A percentile compares a stretch with the other conserved stretches of the same genome.
Evolutionary conservation across 208 protist species (phyloP).

Genomic region (Crithidia thermophila): DNA sequence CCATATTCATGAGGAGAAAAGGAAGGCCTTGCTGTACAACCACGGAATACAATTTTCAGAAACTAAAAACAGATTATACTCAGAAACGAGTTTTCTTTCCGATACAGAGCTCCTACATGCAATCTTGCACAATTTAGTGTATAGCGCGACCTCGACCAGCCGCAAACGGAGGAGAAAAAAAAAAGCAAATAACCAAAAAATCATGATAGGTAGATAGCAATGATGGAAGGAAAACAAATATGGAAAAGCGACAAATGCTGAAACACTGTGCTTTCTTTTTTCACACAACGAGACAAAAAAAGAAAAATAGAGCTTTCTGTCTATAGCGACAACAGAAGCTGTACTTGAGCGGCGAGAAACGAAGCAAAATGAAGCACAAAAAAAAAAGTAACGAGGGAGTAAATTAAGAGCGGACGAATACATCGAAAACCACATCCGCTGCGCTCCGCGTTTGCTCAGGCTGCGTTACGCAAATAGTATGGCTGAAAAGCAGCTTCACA

Average conservation of each 20-base stretch:
- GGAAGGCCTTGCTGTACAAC: too few relatives aligned
- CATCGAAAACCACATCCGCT: too few relatives aligned
- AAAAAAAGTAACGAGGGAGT: conserved; percentile 9
- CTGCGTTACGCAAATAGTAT: too few relatives aligned
- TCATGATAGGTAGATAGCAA: background rate
- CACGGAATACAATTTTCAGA: too few relatives aligned
- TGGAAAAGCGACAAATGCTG: background rate
- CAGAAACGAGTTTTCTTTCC: too few relatives aligned
- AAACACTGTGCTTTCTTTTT: background rate
- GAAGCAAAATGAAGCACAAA: conserved; percentile 17
- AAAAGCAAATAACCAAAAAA: background rate
- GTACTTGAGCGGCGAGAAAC: background rate
- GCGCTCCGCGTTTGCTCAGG: too few relatives aligned
- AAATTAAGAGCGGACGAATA: conserved; percentile 12
- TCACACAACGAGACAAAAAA: background rate
- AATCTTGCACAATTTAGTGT: too few relatives aligned
- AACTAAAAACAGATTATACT: background rate
- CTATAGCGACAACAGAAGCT: background rate
- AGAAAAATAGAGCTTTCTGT: background rate
- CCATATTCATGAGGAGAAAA: too few relatives aligned
- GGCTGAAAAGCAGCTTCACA: background rate
- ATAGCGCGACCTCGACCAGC: too few relatives aligned
- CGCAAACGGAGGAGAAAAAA: conserved; percentile 5
- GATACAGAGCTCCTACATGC: too few relatives aligned
- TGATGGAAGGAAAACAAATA: background rate